Evolutionary conservation across 768 basidiomycete genomes (phyloP).

Genomic region (Termitomyces titanicus): DNA sequence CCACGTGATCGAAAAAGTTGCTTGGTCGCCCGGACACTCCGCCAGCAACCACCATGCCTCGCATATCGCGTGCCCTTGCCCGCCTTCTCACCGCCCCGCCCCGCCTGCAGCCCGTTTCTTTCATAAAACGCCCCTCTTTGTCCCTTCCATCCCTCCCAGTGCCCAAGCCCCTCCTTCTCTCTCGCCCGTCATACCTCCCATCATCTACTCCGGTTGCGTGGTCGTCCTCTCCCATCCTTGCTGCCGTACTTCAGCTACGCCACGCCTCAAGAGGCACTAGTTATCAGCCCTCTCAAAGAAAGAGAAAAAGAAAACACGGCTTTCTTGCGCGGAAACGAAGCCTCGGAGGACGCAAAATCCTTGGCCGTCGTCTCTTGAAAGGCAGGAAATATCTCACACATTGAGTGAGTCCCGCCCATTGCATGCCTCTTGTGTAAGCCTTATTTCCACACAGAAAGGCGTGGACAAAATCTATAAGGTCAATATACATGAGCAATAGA

Average conservation of each 20-base stretch:
- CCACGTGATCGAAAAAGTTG: slow-evolving; percentile 17
- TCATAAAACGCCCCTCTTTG: slow-evolving; percentile 12
- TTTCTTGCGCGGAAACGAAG: slow-evolving; percentile 77
- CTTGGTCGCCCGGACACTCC: neutral
- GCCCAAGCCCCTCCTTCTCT: slow-evolving; percentile 18
- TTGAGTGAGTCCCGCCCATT: slow-evolving; percentile 27
- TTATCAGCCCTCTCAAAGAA: slow-evolving; percentile 95
- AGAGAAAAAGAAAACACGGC: slow-evolving; percentile 89
- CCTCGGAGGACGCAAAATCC: slow-evolving; percentile 66
- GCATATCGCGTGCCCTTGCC: slow-evolving; percentile 35
- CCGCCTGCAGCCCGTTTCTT: slow-evolving; percentile 21
- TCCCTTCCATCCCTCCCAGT: slow-evolving; percentile 10
- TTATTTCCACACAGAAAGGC: neutral
- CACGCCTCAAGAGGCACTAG: slow-evolving; percentile 76
- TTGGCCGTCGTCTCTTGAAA: slow-evolving; percentile 67
- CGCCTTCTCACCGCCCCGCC: slow-evolving; percentile 33
- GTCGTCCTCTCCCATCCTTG: slow-evolving; percentile 32
- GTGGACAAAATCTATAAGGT: neutral
- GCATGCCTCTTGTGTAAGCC: neutral
- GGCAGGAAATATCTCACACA: slow-evolving; percentile 81
- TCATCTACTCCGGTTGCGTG: slow-evolving; percentile 16
- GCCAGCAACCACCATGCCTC: slow-evolving; percentile 32
- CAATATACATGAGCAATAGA: neutral
- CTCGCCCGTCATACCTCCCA: slow-evolving; percentile 22
- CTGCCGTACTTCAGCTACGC: slow-evolving; percentile 51